Conservation (phyloP, 2,329 filamentous ascomycete species). For the Epichloe bromicola region DNA sequence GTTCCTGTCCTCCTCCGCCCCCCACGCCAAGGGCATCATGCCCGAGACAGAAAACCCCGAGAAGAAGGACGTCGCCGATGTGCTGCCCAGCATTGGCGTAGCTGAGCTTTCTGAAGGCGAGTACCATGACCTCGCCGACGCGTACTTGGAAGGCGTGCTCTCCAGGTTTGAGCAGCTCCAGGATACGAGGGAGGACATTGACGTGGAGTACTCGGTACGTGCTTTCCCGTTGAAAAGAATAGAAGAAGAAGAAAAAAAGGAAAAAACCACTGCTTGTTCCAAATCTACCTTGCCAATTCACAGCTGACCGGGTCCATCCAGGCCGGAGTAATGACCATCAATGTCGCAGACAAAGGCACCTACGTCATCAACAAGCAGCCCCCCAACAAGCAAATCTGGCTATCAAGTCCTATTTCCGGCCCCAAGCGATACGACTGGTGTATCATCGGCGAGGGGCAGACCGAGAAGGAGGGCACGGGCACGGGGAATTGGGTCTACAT, state of each 20-base stretch:
- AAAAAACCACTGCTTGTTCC: neutral
- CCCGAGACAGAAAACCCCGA: slow-evolving; percentile 45
- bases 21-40: slow-evolving; percentile 36
- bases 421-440: slow-evolving; percentile 95
- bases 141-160: slow-evolving; percentile 51
- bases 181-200: slow-evolving; percentile 62
- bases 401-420: slow-evolving; percentile 79
- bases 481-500: slow-evolving; percentile 76
- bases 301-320: slow-evolving; percentile 21
- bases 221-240: neutral
- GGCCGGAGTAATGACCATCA: slow-evolving; percentile 76
- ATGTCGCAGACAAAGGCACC: slow-evolving; percentile 55
- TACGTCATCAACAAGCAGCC: slow-evolving; percentile 99
- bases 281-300: neutral
- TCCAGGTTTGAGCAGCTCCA: slow-evolving; percentile 56
- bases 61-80: slow-evolving; percentile 26
- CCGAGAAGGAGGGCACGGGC: slow-evolving; percentile 63
- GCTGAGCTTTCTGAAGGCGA: slow-evolving; percentile 54
- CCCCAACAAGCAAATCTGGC: slow-evolving; percentile 97
- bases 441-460: slow-evolving; percentile 53
- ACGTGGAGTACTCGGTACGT: slow-evolving; percentile 80
- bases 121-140: slow-evolving; percentile 68
- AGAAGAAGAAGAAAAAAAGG: neutral
- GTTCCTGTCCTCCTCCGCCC: slow-evolving; percentile 18
- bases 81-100: slow-evolving; percentile 30